Evolutionary conservation across 2,329 filamentous ascomycete genomes (phyloP), one percentile per base, ranked within the genome.

Genomic region (Ascochyta viciae-villosae): DNA sequence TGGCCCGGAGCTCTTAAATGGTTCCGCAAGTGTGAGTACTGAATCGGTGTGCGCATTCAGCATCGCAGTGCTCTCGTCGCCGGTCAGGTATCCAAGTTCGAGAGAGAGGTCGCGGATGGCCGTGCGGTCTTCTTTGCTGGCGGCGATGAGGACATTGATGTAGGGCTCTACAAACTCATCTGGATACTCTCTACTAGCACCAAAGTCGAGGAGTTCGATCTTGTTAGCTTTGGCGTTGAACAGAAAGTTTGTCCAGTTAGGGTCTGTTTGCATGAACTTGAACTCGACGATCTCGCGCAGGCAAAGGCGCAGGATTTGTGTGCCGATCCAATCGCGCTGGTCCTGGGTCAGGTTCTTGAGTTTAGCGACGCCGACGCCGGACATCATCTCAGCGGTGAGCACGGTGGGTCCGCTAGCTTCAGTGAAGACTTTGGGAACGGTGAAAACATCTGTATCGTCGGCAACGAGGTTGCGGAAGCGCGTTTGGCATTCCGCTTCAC

Each of bases 171-270:
- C 88, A 70, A 99, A 99, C 13, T 84, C 79, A 35, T 86, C 83
- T 0, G 93, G 92, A 72, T 88, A 99, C 64, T 92, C 94, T 67
- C 95, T 85, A 19, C 89, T 92, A 33, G 95, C 95, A 56, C 95
- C 95, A 76, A 99, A 99, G 77, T 99, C 96, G 48, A 99, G 87
- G 1, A 99, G 85, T 76, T 96, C 93, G 13, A 99, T 87, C 70
- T 87, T 89, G 66, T 87, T 80, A 4, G 83, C 86, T 19, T 80
- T 67, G 1, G 87, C 80, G 67, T 98, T 95, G 82, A 92, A 99
- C 19, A 98, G 83, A 76, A 99, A 99, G 77, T 99, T 99, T 31
- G 94, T 98, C 95, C 95, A 99, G 81, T 99, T 99, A 37, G 95
- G 95, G 73, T 99, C 95, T 5, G 95, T 99, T 79, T 99, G 95